phyloP scores from a whole-genome alignment of 2,329 filamentous ascomycete genomes.

The Fusarium sp. region DNA sequence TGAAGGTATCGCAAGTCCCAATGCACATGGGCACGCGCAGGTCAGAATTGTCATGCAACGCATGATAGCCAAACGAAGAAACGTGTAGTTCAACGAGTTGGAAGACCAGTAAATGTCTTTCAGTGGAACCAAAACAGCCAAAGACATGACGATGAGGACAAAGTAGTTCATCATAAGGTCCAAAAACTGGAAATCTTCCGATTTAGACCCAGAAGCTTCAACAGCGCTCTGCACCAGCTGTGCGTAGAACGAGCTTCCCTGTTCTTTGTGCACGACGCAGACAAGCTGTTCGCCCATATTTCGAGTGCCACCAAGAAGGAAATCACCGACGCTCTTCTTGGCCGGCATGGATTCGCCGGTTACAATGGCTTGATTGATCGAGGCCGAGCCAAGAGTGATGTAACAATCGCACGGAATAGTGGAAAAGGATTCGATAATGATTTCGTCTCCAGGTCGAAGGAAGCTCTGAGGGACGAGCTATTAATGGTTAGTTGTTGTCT shows the following conservation, averaged over 20 bases:
- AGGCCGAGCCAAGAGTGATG: constrained; percentile 2
- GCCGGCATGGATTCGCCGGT: constrained; percentile 9
- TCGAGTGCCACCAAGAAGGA: constrained; percentile 8
- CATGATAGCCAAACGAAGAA: not conserved
- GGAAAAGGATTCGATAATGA: constrained; percentile 1
- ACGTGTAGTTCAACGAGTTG: not conserved
- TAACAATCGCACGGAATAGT: constrained; percentile 15
- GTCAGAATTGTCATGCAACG: constrained; percentile 10
- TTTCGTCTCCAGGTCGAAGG: constrained; percentile 4
- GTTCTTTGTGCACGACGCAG: constrained; percentile 8
- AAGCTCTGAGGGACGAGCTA: constrained; percentile 1
- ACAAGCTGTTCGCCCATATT: not conserved
- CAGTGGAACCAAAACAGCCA: not conserved
- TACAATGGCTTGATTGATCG: constrained; percentile 11
- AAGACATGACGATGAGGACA: not conserved
- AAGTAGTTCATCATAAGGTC: not conserved
- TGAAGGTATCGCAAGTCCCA: constrained; percentile 8
- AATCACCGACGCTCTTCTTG: constrained; percentile 1
- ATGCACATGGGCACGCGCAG: constrained; percentile 8
- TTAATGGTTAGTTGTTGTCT: not conserved
- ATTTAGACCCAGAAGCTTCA: not conserved
- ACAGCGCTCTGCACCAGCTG: not conserved
- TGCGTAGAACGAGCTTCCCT: constrained; percentile 7
- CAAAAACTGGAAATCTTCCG: not conserved
- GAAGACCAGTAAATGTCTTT: not conserved